phyloP scores from a whole-genome alignment of 805 yeast genomes.

The Teunomyces cretensis region DNA sequence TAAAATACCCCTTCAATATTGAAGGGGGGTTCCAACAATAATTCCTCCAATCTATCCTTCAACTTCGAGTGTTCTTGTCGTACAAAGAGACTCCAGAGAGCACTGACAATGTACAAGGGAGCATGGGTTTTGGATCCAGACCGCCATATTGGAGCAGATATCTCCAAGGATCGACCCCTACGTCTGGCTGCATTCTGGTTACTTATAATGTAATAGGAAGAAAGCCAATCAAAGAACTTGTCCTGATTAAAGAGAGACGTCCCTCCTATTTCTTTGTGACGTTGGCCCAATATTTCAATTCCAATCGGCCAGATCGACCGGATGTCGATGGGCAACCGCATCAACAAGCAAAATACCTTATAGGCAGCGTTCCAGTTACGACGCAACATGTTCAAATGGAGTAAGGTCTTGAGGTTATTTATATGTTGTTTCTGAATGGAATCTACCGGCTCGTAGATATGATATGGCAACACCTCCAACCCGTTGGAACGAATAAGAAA shows the following conservation, averaged over 20 bases:
- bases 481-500: constrained; percentile 21
- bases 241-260: constrained; percentile 20
- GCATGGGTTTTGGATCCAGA: constrained; percentile 40
- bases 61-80: constrained; percentile 35
- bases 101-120: constrained; percentile 40
- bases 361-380: constrained; percentile 58
- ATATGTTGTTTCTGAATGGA: constrained; percentile 25
- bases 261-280: constrained; percentile 2
- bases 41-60: constrained; percentile 33
- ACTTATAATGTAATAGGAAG: constrained; percentile 23
- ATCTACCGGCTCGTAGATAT: constrained; percentile 6
- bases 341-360: constrained; percentile 48
- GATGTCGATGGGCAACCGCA: constrained; percentile 54
- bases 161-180: constrained; percentile 1
- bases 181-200: constrained; percentile 9
- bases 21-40: constrained; percentile 44
- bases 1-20: constrained; percentile 40
- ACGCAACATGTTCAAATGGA: constrained; percentile 49
- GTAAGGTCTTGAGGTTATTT: constrained; percentile 38
- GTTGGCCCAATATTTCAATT: constrained; percentile 46
- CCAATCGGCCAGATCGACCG: constrained; percentile 66
- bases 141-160: constrained; percentile 38
- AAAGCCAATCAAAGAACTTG: constrained; percentile 37
- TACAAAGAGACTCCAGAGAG: constrained; percentile 43
- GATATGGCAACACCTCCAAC: constrained; percentile 14